Percentiles rank a stretch among this genome's conserved stretches.
phyloP scores from a whole-genome alignment of 2,329 filamentous ascomycete species.

The Paraconiothyrium sp. region DNA sequence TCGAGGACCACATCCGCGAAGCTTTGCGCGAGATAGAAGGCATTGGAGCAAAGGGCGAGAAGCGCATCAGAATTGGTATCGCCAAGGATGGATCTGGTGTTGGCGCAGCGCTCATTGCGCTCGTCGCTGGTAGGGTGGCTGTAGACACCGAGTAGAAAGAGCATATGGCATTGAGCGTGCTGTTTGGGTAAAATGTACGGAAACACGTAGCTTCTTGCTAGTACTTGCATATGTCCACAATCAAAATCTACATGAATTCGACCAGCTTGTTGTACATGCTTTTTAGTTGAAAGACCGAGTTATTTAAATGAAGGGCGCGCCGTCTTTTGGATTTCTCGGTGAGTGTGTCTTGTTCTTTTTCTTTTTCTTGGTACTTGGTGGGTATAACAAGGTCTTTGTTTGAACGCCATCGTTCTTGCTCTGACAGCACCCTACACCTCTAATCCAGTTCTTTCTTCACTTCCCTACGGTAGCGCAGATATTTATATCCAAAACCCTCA shows the following conservation, averaged over 20 bases:
- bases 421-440: no score
- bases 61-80: conserved; percentile 90
- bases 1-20: conserved; percentile 87
- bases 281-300: no score
- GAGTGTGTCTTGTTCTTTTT: no score
- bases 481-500: no score
- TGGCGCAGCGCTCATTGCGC: conserved; percentile 93
- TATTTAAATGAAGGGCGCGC: no score
- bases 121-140: conserved; percentile 74
- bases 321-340: no score
- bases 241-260: neutral
- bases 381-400: no score
- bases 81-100: conserved; percentile 96
- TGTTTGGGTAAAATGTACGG: conserved; percentile 9
- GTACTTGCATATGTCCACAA: neutral
- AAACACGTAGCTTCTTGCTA: neutral
- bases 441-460: no score
- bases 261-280: neutral
- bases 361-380: no score
- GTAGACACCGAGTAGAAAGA: conserved; percentile 12
- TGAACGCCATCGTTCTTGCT: no score
- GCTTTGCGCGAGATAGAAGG: conserved; percentile 78
- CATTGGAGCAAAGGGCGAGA: conserved; percentile 80
- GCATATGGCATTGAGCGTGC: neutral
- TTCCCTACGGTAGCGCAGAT: no score